Evolutionary conservation across 768 basidiomycete species (phyloP), one percentile per base, ranked within the genome.

Genomic region (Leucocoprinus leucothites): DNA sequence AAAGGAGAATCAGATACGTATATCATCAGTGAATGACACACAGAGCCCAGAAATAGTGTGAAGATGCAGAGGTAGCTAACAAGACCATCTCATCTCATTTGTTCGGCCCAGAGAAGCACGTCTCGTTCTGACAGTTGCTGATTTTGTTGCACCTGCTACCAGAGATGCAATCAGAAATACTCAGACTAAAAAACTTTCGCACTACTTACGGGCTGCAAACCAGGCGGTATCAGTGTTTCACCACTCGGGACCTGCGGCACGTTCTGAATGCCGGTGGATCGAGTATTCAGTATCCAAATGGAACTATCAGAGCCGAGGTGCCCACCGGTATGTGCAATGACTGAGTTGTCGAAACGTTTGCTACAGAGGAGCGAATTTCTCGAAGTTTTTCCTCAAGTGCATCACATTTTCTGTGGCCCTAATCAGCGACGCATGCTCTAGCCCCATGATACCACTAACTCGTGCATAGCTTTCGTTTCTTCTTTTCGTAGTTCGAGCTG

Each of bases 401-500:
- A 59, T 90, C 85, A 57, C 91, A 93, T 78, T 86, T 87, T 34
- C 90, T 88, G 58, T 16, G 22, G 24, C 51, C 56, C 44, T 19
- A 53, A 55, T 48, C 24, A 25, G 36, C 9, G 28, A 9, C 21
- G 18, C 22, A 21, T 40, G 16, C n/a, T 14, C 38, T 6, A 16
- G 14, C 19, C 19, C 9, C 3, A 8, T 48, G 21, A 5, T 9
- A 14, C 21, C 41, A 73, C 85, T 56, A 68, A 94, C 92, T 75
- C 67, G 63, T 91, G 88, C 45, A 94, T 74, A 6, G 73, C 68
- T 53, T 65, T 75, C 0, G 91, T 90, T 71, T 94, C 92, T 61
- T 86, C 83, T 53, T 74, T 75, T 47, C 93, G 77, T 21, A 87
- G 71, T 50, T 91, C 84, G 3, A 94, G 74, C 63, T 94, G 91